phyloP scores from a whole-genome alignment of 371 early-diverging fungal genomes.

The Rhizomucor pusillus region DNA sequence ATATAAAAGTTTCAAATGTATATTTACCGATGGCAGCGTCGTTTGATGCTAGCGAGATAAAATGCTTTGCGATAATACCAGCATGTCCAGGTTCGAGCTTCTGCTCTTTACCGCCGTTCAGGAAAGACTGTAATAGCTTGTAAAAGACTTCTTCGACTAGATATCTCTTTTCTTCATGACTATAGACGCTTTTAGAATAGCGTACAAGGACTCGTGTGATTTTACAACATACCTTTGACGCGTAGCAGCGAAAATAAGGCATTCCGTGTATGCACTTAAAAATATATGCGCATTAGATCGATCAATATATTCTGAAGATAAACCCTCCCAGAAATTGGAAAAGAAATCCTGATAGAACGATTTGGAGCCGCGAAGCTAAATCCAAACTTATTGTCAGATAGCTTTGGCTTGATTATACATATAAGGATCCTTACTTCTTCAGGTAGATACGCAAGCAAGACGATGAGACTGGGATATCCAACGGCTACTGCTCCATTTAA shows the following conservation, averaged over 20 bases:
- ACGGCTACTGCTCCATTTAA: constrained; percentile 60
- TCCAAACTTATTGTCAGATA: constrained; percentile 9
- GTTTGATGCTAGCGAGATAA: background rate
- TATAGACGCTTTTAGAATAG: too few species aligned
- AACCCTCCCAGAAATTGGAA: constrained; percentile 67
- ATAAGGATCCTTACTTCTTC: constrained; percentile 29
- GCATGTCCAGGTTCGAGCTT: too few species aligned
- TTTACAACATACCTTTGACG: too few species aligned
- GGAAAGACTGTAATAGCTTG: background rate
- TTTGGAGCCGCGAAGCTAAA: background rate
- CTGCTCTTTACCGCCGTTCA: background rate
- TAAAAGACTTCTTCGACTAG: background rate
- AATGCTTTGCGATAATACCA: background rate
- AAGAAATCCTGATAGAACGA: constrained; percentile 62
- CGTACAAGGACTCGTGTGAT: too few species aligned
- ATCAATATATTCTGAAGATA: constrained; percentile 50
- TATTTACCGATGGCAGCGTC: too few species aligned
- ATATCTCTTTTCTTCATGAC: background rate
- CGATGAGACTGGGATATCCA: constrained; percentile 72
- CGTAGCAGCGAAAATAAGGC: constrained; percentile 45
- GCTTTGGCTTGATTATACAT: too few species aligned
- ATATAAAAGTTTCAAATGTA: too few species aligned
- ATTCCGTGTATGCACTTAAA: constrained; percentile 62
- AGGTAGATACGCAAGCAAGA: constrained; percentile 61
- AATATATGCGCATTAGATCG: constrained; percentile 49